Evolutionary conservation across 2,329 filamentous ascomycete genomes (phyloP).

Genomic region (Emericellopsis atlantica): DNA sequence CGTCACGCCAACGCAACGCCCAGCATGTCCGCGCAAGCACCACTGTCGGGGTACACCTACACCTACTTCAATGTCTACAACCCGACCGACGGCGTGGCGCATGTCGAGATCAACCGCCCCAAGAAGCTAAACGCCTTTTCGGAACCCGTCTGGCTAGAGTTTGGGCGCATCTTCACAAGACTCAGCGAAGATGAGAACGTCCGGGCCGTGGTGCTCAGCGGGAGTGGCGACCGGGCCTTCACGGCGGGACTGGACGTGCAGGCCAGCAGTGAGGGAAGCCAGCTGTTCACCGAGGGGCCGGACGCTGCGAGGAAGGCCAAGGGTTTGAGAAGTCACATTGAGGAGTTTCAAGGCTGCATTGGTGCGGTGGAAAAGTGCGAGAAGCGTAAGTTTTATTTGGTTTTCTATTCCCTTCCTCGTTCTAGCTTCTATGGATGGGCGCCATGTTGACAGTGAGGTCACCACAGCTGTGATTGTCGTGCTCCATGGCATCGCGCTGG

Average conservation of each 20-base stretch:
- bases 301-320: conserved; percentile 57
- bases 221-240: conserved; percentile 73
- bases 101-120: conserved; percentile 83
- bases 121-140: conserved; percentile 81
- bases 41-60: conserved; percentile 31
- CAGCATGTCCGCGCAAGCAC: conserved; percentile 9
- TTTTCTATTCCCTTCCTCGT: too few relatives aligned
- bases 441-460: background rate
- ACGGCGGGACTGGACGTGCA: conserved; percentile 76
- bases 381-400: conserved; percentile 49
- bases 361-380: conserved; percentile 70
- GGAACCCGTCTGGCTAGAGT: conserved; percentile 75
- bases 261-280: conserved; percentile 44
- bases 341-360: conserved; percentile 72
- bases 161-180: conserved; percentile 57
- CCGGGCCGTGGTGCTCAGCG: conserved; percentile 67
- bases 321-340: conserved; percentile 52
- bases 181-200: conserved; percentile 62
- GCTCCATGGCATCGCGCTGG: conserved; percentile 66
- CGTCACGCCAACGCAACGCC: background rate
- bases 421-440: background rate
- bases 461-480: conserved; percentile 62
- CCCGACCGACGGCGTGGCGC: conserved; percentile 62
- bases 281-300: conserved; percentile 23
- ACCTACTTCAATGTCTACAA: conserved; percentile 64